Conservation (phyloP, 306 rosid genomes). For the Fragaria vesca region DNA sequence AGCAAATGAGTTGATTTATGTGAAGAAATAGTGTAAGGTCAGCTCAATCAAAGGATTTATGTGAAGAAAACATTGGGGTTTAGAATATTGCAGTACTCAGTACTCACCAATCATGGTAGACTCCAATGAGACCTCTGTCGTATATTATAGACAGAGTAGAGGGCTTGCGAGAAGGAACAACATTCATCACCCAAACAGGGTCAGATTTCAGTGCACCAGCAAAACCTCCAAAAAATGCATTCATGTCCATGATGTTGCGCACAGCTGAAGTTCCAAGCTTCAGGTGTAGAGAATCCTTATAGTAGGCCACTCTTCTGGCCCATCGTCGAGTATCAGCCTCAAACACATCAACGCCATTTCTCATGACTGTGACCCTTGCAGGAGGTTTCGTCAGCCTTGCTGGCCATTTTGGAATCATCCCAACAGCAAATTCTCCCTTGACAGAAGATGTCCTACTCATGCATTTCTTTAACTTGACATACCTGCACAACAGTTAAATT, state of each 20-base stretch:
- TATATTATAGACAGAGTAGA: constrained; percentile 70
- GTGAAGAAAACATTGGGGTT: not conserved
- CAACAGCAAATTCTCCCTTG: constrained; percentile 74
- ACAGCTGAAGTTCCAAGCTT: constrained; percentile 87
- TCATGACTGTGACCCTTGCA: constrained; percentile 61
- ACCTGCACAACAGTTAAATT: constrained; percentile 55
- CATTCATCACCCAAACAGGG: constrained; percentile 97
- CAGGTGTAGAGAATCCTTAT: constrained; percentile 68
- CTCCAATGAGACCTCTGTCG: constrained; percentile 92
- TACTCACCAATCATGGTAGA: constrained; percentile 92
- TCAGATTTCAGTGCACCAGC: constrained; percentile 86
- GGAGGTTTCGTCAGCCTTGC: constrained; percentile 67
- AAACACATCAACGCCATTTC: constrained; percentile 71
- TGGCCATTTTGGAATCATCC: constrained; percentile 86
- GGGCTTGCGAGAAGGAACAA: constrained; percentile 72
- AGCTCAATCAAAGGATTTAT: not conserved
- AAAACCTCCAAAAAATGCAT: constrained; percentile 95
- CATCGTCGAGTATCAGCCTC: constrained; percentile 90
- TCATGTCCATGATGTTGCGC: constrained; percentile 96
- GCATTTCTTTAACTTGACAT: constrained; percentile 75
- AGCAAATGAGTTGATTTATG: not conserved
- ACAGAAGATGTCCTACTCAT: constrained; percentile 57
- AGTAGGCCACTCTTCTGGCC: constrained; percentile 73
- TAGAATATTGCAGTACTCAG: not conserved
- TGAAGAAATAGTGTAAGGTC: not conserved